Evolutionary conservation across 225 moss, liverwort and hornwort species (phyloP), one percentile per base, ranked within the genome.

Genomic region (Lunularia cruciata): DNA sequence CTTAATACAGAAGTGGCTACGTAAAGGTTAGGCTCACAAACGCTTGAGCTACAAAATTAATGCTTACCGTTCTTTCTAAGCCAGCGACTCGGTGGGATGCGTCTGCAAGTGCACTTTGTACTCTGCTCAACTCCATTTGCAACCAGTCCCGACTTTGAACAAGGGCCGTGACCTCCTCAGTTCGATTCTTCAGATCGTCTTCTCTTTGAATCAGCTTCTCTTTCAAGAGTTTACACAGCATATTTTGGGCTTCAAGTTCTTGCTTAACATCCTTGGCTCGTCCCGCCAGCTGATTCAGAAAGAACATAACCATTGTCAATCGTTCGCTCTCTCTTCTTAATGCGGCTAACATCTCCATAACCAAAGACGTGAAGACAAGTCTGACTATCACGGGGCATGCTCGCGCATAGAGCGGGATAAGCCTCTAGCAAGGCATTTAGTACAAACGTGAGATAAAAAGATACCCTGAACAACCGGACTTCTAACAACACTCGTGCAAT

Each of bases 71-170:
- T 63, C 73, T 62, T 55, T 67, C 68, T 20, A 77, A 71, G 72
- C 86, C 80, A 84, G 86, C 62, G 58, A 78, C 27, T 79, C 86
- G 68, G 33, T 85, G 81, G 28, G 84, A 83, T 11, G 87, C 89
- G 14, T 95, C 94, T 5, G 75, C 84, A 15, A 91, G 76, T 66
- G 86, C 74, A 30, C 65, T 75, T 64, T 91, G 91, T 37, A 83
- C 46, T 70, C 86, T 87, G 62, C 85, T 80, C 46, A 95, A 75
- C 77, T 91, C 91, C 35, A 72, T 71, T 83, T 95, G 89, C 53
- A 95, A 74, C 94, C 86, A 95, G 22, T 91, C 94, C 59, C 86
- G 84, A 51, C 82, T 86, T 40, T 86, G 80, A 55, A 83, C 79
- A 34, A 95, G 85, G 6, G 83, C 78, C 6, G 72, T 31, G 20